Conservation (phyloP, 192 early-diverging fungal genomes). For the Backusella sp. region DNA sequence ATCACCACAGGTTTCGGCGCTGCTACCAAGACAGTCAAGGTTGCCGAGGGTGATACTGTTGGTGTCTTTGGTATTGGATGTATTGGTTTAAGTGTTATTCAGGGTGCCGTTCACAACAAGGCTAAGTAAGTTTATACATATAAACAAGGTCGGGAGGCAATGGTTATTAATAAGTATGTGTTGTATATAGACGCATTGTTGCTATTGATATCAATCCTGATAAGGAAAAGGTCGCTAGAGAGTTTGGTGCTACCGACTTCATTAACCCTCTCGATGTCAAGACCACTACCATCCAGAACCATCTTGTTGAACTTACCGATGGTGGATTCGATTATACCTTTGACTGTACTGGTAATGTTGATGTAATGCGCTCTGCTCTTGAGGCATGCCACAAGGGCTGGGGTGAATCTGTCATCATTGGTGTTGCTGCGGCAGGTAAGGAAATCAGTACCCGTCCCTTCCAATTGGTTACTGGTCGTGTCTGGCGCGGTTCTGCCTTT, state of each 20-base stretch:
- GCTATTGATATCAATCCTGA: conserved; percentile 86
- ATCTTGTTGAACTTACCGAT: conserved; percentile 88
- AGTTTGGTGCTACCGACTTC: conserved; percentile 88
- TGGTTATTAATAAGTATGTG: neutral
- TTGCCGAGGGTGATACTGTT: conserved; percentile 65
- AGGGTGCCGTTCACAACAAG: conserved; percentile 65
- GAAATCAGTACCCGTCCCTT: conserved; percentile 94
- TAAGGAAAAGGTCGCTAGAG: conserved; percentile 78
- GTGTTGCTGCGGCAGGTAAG: conserved; percentile 90
- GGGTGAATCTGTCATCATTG: conserved; percentile 88
- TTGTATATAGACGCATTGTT: conserved; percentile 71
- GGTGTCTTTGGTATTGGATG: conserved; percentile 97
- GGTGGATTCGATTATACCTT: conserved; percentile 97
- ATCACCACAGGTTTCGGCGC: conserved; percentile 98
- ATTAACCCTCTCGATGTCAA: conserved; percentile 83
- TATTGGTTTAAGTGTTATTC: conserved; percentile 88
- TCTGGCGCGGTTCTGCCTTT: conserved; percentile 96
- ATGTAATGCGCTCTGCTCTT: conserved; percentile 93
- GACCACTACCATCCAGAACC: conserved; percentile 74
- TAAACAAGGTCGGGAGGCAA: neutral
- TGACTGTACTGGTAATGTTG: conserved; percentile 90
- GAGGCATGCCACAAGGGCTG: conserved; percentile 93
- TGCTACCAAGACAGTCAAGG: conserved; percentile 90
- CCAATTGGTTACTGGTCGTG: conserved; percentile 94
- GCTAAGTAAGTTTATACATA: conserved; percentile 27